Conservation (phyloP, 202 grass and related monocot genomes). For the Bolboschoenoplectus hybrid region DNA sequence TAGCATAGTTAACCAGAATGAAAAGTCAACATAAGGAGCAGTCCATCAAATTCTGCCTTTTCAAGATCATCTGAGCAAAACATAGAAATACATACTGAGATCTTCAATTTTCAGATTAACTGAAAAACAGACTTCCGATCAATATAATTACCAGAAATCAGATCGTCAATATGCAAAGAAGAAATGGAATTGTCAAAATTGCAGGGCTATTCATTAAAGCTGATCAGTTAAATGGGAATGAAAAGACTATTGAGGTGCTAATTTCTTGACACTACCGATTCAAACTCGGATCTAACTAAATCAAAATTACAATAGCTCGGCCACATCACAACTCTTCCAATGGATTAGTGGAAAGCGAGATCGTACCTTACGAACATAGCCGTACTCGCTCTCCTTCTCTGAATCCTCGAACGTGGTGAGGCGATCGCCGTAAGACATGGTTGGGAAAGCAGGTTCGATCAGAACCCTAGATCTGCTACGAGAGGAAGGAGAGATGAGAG, state of each 20-base stretch:
- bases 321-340: neutral
- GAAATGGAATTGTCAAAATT: neutral
- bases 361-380: conserved; percentile 77
- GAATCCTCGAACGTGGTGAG: conserved; percentile 77
- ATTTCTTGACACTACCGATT: neutral
- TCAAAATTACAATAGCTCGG: neutral
- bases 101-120: neutral
- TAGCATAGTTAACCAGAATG: neutral
- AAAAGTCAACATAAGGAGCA: conserved; percentile 19
- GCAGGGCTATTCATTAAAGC: neutral
- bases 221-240: conserved; percentile 4
- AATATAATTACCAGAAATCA: neutral
- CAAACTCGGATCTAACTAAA: conserved; percentile 3
- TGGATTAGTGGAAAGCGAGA: neutral
- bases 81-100: neutral
- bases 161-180: neutral
- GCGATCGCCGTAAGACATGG: conserved; percentile 67
- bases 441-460: conserved; percentile 37
- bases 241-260: neutral
- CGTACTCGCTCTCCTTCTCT: conserved; percentile 85
- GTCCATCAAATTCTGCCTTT: neutral
- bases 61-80: neutral
- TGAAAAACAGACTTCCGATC: neutral
- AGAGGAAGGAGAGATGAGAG: neutral
- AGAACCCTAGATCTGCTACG: conserved; percentile 38